Evolutionary conservation across 768 basidiomycete genomes (phyloP), one percentile per base, ranked within the genome.

Genomic region (Leccinum obscurum): DNA sequence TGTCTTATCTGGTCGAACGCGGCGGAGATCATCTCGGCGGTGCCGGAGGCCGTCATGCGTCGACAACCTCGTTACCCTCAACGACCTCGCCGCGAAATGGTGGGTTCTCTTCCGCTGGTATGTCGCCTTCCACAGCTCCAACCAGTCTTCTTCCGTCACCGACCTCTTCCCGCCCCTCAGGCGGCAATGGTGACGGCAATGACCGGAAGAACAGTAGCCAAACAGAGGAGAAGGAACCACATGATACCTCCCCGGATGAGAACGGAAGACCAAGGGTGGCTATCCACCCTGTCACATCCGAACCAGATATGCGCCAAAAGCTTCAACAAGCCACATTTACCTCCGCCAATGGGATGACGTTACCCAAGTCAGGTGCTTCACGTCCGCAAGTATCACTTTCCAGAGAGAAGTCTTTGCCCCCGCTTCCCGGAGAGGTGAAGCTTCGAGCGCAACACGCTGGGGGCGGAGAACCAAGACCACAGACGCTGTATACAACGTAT

Each of bases 1-100:
- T 98, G 55, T 93, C 93, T 0, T 95, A 94, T 75, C 82, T 98
- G 52, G 93, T 93, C 3, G 77, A 75, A 61, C 74, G 77, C 62
- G 79, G 82, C 46, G 80, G 82, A n/a, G 82, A 85, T 49, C 78
- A 79, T 34, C 80, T 84, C 48, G 70, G 72, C 35, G 74, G 77
- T 51, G 15, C 63, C 1, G 69, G 66, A 24, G 78, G 78, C 54
- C 84, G 89, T 6, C 88, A 87, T 66, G 78, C 82, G 26, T 90
- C 91, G 15, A 86, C 87, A 5, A 84, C 87, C 13, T 90, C 90
- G 22, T 76, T 91, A 51, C 83, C 83, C 8, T 86, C 86, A 20
- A 77, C 81, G 51, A 69, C 77, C 37, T 86, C 86, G 7, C 83
- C 83, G 28, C 87, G 85, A 68, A 74, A 79, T 60, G 78, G 78